Evolutionary conservation across 78 protist species (phyloP), one percentile per base, ranked within the genome.

Genomic region (Dictyostelium purpureum): DNA sequence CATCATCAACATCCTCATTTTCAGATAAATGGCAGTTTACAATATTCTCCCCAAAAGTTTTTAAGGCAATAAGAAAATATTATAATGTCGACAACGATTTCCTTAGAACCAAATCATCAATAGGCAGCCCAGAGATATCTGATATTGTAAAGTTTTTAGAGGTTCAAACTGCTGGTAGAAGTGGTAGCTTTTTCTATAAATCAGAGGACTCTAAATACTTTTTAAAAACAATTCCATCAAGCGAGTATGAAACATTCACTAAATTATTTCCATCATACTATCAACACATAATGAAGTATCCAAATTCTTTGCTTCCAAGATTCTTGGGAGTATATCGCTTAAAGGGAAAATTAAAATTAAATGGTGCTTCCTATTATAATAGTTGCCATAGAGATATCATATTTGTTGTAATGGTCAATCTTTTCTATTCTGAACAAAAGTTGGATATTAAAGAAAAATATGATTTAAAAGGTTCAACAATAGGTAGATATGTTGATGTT

Each of bases 181-280:
- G 91, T 78, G 95, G 95, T 42, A 79, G 91, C 19, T 92, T 92
- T 70, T 92, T 92, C 21, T 92, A 82, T 66, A 73, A 56, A 74
- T 79, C 95, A 12, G 33, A 42, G 1, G 90, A 82, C 69, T 43
- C 26, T 18, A 40, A 59, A 67, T 92, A 85, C 47, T 80, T 85
- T 57, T 21, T 92, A 4, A 92, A 92, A 45, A 92, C 95, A 1
- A 61, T 92, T 7, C 95, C 95, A 4, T 31, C 33, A n/a, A 87
- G 63, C 51, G 95, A 92, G 63, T 78, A 69, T 57, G 40, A 70
- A 11, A 79, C 88, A 18, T 88, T 88, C 45, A 19, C 67, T 26
- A 88, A 76, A 51, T 24, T 79, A 31, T 71, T 88, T 28, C 82
- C 37, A n/a, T 79, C 88, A 1, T 88, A 79, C 57, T 76, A 88